Conservation (phyloP, 345 rosid genomes). For the Stellera chamaejasme region DNA sequence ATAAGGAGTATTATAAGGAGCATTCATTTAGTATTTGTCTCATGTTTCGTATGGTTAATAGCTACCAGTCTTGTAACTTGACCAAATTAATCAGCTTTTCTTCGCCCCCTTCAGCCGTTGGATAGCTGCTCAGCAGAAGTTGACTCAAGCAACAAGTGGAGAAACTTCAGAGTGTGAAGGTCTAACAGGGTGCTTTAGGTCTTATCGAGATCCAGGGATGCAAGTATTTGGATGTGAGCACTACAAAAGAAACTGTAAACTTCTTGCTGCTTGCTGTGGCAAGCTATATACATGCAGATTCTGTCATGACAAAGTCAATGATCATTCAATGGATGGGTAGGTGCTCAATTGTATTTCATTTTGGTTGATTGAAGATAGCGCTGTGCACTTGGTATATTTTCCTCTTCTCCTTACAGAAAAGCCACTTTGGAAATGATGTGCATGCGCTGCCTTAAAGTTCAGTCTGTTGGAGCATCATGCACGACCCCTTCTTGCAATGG, state of each 20-base stretch:
- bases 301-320: conserved; percentile 69
- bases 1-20: no score
- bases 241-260: conserved; percentile 65
- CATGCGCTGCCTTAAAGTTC: conserved; percentile 55
- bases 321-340: conserved; percentile 68
- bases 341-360: background rate
- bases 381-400: conserved; percentile 11
- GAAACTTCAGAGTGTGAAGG: conserved; percentile 39
- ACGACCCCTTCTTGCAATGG: conserved; percentile 41
- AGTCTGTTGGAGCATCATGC: conserved; percentile 46
- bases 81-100: background rate
- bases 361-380: conserved; percentile 5
- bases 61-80: background rate
- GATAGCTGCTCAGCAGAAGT: conserved; percentile 68
- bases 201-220: conserved; percentile 42
- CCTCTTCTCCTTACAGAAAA: conserved; percentile 33
- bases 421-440: conserved; percentile 69
- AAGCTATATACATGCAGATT: conserved; percentile 56
- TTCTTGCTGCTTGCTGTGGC: conserved; percentile 65
- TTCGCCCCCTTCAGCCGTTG: conserved; percentile 41
- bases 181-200: conserved; percentile 28
- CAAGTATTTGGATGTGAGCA: conserved; percentile 56
- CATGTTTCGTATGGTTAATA: background rate
- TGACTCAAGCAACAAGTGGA: conserved; percentile 22
- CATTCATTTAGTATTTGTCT: background rate